Conservation (phyloP, 805 yeast genomes). For the Candida chilensis region DNA sequence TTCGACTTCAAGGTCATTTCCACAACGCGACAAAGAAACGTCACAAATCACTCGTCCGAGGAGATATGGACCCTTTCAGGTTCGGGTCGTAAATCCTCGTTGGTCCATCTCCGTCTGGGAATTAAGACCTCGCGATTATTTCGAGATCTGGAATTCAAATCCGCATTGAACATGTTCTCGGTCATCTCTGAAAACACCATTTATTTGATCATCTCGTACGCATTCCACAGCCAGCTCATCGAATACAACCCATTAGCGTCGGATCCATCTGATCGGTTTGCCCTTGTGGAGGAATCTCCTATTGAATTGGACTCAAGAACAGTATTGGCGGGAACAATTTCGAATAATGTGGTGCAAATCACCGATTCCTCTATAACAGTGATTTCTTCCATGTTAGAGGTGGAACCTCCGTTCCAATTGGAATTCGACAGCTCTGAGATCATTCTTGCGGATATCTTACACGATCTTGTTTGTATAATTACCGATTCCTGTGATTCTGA, state of each 20-base stretch:
- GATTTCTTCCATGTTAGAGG: background rate
- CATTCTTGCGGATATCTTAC: background rate
- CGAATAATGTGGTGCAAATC: background rate
- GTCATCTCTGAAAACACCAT: slow-evolving; percentile 6
- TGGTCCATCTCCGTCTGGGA: slow-evolving; percentile 22
- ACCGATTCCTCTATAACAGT: background rate
- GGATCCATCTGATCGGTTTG: slow-evolving; percentile 8
- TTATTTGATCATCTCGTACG: slow-evolving; percentile 17
- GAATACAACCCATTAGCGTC: slow-evolving; percentile 11
- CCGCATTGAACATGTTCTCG: slow-evolving; percentile 11
- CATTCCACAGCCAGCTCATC: slow-evolving; percentile 19
- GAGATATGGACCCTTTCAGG: slow-evolving; percentile 33
- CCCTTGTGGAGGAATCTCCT: slow-evolving; percentile 6
- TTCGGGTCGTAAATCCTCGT: slow-evolving; percentile 18
- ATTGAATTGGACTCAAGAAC: background rate
- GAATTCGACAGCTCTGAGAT: background rate
- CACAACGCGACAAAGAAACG: background rate
- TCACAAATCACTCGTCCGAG: slow-evolving; percentile 10
- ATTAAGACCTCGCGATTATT: slow-evolving; percentile 15
- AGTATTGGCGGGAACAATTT: background rate
- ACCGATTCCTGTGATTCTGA: background rate
- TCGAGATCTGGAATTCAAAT: slow-evolving; percentile 18
- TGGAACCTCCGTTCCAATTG: background rate
- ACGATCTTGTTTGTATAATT: background rate
- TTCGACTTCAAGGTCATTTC: slow-evolving; percentile 20